A percentile compares a stretch with the other conserved stretches of the same genome.
phyloP scores from a whole-genome alignment of 805 yeast species.

The Spathaspora gorwiae region DNA sequence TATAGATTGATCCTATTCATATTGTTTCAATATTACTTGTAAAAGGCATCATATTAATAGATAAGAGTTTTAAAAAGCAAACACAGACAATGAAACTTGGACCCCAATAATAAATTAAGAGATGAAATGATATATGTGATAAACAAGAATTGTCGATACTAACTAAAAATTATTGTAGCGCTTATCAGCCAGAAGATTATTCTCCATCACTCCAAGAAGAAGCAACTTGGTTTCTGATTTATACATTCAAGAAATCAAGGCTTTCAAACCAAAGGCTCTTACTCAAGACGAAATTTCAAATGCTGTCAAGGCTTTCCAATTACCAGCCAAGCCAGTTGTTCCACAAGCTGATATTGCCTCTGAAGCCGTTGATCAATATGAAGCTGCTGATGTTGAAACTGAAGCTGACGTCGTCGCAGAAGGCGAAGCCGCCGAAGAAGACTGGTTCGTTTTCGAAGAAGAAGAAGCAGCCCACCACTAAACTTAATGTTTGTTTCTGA shows the following conservation, averaged over 20 bases:
- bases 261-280: conserved; percentile 79
- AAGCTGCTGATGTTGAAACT: conserved; percentile 66
- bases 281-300: conserved; percentile 71
- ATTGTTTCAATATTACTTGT: too few species aligned
- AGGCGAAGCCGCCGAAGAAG: conserved; percentile 44
- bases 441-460: conserved; percentile 80
- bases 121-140: too few species aligned
- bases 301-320: conserved; percentile 76
- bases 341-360: conserved; percentile 71
- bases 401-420: conserved; percentile 29
- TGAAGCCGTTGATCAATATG: conserved; percentile 67
- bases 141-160: not conserved
- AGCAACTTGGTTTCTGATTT: conserved; percentile 73
- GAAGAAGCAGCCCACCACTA: conserved; percentile 49
- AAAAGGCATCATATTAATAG: too few species aligned
- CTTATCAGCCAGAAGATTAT: conserved; percentile 36
- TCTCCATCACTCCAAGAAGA: conserved; percentile 41
- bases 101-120: not conserved
- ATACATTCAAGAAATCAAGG: conserved; percentile 81
- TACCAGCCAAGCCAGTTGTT: conserved; percentile 71
- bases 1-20: too few species aligned
- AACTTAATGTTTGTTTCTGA: not conserved
- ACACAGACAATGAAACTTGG: too few species aligned
- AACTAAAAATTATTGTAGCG: conserved; percentile 15
- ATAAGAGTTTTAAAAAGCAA: too few species aligned